phyloP scores from a whole-genome alignment of 148 eudicot genomes.

The Vaccinium corymbosum region DNA sequence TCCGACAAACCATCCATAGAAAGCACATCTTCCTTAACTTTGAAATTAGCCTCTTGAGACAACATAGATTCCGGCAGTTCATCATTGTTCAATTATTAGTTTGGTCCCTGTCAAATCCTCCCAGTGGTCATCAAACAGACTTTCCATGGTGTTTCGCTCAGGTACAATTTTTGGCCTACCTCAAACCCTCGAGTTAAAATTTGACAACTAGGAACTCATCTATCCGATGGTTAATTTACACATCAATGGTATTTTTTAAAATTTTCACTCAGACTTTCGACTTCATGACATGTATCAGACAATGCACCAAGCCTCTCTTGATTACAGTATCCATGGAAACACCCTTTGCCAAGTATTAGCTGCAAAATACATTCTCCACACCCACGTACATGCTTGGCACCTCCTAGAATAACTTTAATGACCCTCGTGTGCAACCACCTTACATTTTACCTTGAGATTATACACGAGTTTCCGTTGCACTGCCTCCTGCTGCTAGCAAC shows the following conservation, averaged over 20 bases:
- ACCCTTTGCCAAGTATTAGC: conserved; percentile 58
- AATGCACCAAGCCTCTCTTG: conserved; percentile 15
- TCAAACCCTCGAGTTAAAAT: no score
- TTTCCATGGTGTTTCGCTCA: no score
- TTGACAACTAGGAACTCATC: neutral
- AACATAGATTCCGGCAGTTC: no score
- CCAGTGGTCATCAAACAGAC: no score
- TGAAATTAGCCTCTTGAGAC: no score
- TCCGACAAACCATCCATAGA: no score
- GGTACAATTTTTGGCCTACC: no score
- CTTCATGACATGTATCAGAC: conserved; percentile 24
- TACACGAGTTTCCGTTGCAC: conserved; percentile 36
- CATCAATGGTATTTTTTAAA: no score
- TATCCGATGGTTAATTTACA: no score
- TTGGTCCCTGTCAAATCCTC: no score
- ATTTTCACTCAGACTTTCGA: conserved; percentile 14
- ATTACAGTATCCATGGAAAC: conserved; percentile 37
- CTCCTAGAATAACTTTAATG: conserved; percentile 46
- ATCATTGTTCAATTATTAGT: no score
- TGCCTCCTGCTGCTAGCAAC: conserved; percentile 37
- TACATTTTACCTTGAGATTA: conserved; percentile 35
- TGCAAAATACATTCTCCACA: conserved; percentile 38
- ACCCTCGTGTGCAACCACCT: conserved; percentile 34
- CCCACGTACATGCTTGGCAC: conserved; percentile 34
- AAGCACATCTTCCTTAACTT: no score